Conservation (phyloP, 2,329 filamentous ascomycete species). For the Neonectria hederae region DNA sequence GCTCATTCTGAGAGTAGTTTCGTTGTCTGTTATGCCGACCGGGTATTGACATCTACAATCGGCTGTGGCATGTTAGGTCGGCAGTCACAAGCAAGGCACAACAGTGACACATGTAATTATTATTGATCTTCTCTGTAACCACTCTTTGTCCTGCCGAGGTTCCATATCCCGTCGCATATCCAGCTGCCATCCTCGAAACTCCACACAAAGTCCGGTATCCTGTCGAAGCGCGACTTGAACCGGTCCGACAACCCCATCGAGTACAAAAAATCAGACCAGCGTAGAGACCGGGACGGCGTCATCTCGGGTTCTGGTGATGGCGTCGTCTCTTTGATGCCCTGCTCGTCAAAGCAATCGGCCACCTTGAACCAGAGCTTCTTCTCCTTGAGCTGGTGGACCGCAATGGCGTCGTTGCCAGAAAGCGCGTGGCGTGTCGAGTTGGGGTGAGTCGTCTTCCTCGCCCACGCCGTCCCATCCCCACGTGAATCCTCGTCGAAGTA, state of each 20-base stretch:
- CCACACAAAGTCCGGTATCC: constrained; percentile 38
- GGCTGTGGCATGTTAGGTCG: background rate
- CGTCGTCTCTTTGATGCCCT: constrained; percentile 38
- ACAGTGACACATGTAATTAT: background rate
- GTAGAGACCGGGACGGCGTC: constrained; percentile 24
- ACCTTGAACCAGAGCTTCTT: constrained; percentile 41
- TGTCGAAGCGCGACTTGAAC: constrained; percentile 34
- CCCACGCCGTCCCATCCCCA: constrained; percentile 43
- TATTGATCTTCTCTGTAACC: constrained; percentile 10
- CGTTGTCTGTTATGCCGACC: no score
- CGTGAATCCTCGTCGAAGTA: constrained; percentile 42
- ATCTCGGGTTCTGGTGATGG: constrained; percentile 3
- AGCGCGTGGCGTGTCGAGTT: constrained; percentile 40
- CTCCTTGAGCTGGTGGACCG: constrained; percentile 43
- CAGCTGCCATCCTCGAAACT: constrained; percentile 29
- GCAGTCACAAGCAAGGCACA: background rate
- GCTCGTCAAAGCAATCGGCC: constrained; percentile 42
- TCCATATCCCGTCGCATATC: constrained; percentile 43
- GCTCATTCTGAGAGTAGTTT: no score
- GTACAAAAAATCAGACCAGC: constrained; percentile 40
- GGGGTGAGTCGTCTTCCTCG: constrained; percentile 37
- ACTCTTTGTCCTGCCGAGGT: constrained; percentile 32
- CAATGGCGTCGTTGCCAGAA: constrained; percentile 34
- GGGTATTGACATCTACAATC: background rate
- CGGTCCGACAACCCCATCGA: constrained; percentile 28